These are phyloP conservation scores for Eutrema heterophyllum DNA, from an alignment of 345 rosid genomes.

Conservation along the genomic window DNA sequence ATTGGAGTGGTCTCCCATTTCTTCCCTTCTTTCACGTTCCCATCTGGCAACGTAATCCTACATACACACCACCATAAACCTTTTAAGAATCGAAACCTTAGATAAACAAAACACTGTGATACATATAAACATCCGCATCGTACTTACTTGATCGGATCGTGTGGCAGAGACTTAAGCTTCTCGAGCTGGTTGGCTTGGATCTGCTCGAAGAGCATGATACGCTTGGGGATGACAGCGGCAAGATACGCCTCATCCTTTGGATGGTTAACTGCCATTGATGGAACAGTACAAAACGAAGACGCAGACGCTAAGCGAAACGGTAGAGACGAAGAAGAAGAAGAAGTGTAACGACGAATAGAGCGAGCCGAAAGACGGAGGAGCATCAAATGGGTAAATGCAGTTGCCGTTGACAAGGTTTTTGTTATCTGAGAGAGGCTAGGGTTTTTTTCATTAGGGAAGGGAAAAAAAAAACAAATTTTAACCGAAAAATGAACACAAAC, in stretches of 20 bases:
- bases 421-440: conserved; percentile 10
- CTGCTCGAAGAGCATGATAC: conserved; percentile 62
- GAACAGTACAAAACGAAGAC: conserved; percentile 22
- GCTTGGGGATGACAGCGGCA: conserved; percentile 51
- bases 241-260: conserved; percentile 63
- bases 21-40: conserved; percentile 83
- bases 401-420: conserved; percentile 21
- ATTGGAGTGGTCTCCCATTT: conserved; percentile 72
- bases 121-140: neutral
- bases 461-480: neutral
- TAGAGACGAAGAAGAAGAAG: conserved; percentile 16
- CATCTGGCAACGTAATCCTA: conserved; percentile 69
- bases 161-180: conserved; percentile 51
- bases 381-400: conserved; percentile 26
- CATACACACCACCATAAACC: neutral
- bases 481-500: conserved; percentile 7
- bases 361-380: conserved; percentile 32
- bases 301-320: conserved; percentile 15
- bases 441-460: neutral
- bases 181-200: conserved; percentile 58
- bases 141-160: conserved; percentile 67
- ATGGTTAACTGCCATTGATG: conserved; percentile 48
- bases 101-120: neutral
- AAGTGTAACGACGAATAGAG: conserved; percentile 33
- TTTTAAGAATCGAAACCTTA: neutral